These are phyloP conservation scores for Aspergillus awamori DNA, from an alignment of 2,329 filamentous ascomycete genomes.

Conservation along the genomic window DNA sequence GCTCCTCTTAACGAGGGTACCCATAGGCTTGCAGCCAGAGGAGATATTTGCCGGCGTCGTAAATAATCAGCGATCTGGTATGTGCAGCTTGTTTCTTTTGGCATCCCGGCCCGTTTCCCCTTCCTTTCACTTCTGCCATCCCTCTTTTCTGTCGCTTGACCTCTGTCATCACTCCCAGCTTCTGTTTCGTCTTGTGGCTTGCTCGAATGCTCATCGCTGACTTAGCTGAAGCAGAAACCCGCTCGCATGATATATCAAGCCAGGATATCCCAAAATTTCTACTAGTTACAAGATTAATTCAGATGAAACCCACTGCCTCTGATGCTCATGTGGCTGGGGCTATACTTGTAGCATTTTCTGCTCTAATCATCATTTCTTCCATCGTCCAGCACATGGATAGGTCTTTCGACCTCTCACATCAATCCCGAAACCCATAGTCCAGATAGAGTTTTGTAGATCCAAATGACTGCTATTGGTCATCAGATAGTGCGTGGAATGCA, in stretches of 20 bases:
- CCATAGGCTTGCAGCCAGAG: constrained; percentile 3
- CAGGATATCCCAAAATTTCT: constrained; percentile 14
- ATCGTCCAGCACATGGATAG: not conserved
- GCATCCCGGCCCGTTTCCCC: not conserved
- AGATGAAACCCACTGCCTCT: not conserved
- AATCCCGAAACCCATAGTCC: not conserved
- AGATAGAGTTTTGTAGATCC: not conserved
- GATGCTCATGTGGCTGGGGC: constrained; percentile 1
- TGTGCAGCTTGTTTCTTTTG: constrained; percentile 1
- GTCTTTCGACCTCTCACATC: not conserved
- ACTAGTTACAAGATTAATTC: constrained; percentile 1
- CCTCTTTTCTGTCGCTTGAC: too few species aligned
- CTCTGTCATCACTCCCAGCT: not conserved
- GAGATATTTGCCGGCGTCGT: constrained; percentile 33
- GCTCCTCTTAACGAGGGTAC: constrained; percentile 5
- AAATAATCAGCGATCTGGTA: constrained; percentile 33
- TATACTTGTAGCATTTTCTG: constrained; percentile 1
- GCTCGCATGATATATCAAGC: constrained; percentile 4
- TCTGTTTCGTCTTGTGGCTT: not conserved
- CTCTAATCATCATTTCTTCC: not conserved
- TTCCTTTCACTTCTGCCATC: not conserved
- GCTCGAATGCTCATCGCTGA: not conserved
- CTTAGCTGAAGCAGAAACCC: not conserved
- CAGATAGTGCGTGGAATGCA: not conserved
- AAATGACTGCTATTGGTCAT: not conserved